Conservation (phyloP, 148 eudicot species). For the Heliamphora exappendiculata region DNA sequence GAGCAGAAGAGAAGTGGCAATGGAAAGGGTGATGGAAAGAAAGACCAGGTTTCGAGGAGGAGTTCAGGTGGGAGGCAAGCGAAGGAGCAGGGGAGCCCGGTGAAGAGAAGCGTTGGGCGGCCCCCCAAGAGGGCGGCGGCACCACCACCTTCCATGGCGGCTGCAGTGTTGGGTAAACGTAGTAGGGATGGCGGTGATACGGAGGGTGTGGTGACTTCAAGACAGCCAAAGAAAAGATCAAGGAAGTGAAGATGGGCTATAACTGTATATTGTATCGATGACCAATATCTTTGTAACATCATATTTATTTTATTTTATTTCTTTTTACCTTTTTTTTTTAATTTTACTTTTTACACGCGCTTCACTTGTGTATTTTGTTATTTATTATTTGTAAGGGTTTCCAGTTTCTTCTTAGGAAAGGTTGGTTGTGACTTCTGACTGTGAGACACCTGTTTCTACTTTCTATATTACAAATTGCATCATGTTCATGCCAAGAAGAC, state of each 20-base stretch:
- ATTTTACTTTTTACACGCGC: background rate
- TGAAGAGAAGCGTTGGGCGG: slow-evolving; percentile 30
- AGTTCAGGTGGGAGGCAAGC: slow-evolving; percentile 14
- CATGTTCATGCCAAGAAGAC: too few species aligned
- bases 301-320: background rate
- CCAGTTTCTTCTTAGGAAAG: background rate
- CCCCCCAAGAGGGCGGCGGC: slow-evolving; percentile 41
- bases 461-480: too few species aligned
- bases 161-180: slow-evolving; percentile 25
- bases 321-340: background rate
- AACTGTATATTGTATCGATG: background rate
- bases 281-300: background rate
- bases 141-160: background rate
- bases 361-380: background rate
- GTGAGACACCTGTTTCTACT: too few species aligned
- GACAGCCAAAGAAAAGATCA: slow-evolving; percentile 40
- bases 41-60: slow-evolving; percentile 25
- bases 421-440: background rate
- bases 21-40: slow-evolving; percentile 24
- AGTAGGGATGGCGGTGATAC: slow-evolving; percentile 27
- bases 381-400: background rate
- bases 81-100: slow-evolving; percentile 22
- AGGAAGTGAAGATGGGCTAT: slow-evolving; percentile 25
- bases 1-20: slow-evolving; percentile 26
- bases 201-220: slow-evolving; percentile 15